Evolutionary conservation across 2,329 filamentous ascomycete species (phyloP).

Genomic region (Ilyonectria destructans): DNA sequence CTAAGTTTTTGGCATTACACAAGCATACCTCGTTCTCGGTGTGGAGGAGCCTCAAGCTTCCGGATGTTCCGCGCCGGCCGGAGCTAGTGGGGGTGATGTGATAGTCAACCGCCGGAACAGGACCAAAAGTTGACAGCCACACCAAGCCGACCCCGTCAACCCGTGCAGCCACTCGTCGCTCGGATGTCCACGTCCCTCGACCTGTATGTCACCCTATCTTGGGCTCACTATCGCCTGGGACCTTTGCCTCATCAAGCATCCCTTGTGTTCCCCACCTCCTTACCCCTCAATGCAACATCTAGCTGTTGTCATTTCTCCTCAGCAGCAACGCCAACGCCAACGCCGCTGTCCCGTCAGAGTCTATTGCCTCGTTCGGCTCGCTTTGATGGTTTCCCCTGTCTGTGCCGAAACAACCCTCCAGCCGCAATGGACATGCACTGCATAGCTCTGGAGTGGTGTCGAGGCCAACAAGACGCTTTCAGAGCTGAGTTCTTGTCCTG

Average conservation of each 20-base stretch:
- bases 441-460: not conserved
- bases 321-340: not conserved
- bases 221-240: conserved; percentile 2
- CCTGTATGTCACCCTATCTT: conserved; percentile 40
- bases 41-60: conserved; percentile 40
- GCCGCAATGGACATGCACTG: conserved; percentile 27
- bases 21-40: conserved; percentile 27
- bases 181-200: conserved; percentile 37
- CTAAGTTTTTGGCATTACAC: conserved; percentile 11
- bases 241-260: conserved; percentile 20
- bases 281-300: conserved; percentile 21
- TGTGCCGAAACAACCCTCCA: not conserved
- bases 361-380: conserved; percentile 1
- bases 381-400: not conserved
- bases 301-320: conserved; percentile 16
- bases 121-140: conserved; percentile 21
- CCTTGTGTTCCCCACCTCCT: conserved; percentile 22
- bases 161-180: not conserved
- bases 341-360: conserved; percentile 20
- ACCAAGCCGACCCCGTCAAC: not conserved
- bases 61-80: conserved; percentile 47
- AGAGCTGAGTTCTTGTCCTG: not conserved
- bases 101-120: conserved; percentile 33
- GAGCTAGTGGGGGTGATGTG: conserved; percentile 37
- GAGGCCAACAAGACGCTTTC: not conserved